These are phyloP conservation scores for Ophiostoma australiae DNA, from an alignment of 2,329 filamentous ascomycete genomes.

Conservation along the genomic window DNA sequence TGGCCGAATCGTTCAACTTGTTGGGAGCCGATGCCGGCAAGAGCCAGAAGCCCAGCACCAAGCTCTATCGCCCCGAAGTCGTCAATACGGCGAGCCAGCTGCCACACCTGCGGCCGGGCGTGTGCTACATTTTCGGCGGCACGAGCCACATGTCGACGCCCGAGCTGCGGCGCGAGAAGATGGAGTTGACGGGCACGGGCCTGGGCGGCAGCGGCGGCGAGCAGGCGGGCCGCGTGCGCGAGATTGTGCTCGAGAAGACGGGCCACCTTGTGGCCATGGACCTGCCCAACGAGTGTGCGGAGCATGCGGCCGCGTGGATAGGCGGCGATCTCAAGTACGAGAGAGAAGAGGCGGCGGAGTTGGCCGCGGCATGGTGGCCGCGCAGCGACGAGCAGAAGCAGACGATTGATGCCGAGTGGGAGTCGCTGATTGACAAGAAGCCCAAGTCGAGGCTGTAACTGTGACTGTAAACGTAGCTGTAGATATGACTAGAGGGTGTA, in stretches of 20 bases:
- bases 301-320: conserved; percentile 54
- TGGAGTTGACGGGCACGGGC: conserved; percentile 59
- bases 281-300: conserved; percentile 61
- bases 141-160: conserved; percentile 52
- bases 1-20: neutral
- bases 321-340: conserved; percentile 52
- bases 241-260: conserved; percentile 57
- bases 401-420: conserved; percentile 52
- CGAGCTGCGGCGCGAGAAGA: conserved; percentile 51
- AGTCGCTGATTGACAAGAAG: conserved; percentile 21
- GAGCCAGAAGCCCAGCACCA: conserved; percentile 34
- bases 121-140: conserved; percentile 65
- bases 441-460: conserved; percentile 23
- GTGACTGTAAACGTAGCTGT: neutral
- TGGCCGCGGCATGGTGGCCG: conserved; percentile 48
- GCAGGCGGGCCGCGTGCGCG: conserved; percentile 60
- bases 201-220: conserved; percentile 63
- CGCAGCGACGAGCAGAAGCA: conserved; percentile 50
- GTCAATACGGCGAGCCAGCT: conserved; percentile 53
- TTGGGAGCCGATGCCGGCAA: neutral
- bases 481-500: neutral
- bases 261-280: conserved; percentile 88
- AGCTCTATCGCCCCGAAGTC: conserved; percentile 65
- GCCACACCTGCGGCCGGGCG: conserved; percentile 56
- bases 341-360: conserved; percentile 53